Evolutionary conservation across 805 yeast genomes (phyloP).

Genomic region (Wickerhamomyces hampshirensis): DNA sequence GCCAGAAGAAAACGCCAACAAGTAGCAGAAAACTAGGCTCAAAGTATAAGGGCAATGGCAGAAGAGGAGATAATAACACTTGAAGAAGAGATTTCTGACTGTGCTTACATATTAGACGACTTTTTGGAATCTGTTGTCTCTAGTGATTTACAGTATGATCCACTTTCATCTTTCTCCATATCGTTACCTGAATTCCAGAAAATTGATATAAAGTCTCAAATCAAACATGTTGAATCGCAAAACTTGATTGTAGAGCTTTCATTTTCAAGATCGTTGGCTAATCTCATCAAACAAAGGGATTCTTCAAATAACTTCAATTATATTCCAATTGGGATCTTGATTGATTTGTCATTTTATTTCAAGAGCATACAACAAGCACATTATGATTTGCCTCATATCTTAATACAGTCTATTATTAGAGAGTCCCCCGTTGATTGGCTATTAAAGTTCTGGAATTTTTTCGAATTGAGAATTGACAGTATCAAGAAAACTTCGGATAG

Average conservation of each 20-base stretch:
- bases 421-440: slow-evolving; percentile 13
- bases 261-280: slow-evolving; percentile 5
- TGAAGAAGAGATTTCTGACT: slow-evolving; percentile 5
- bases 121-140: neutral
- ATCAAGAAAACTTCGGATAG: slow-evolving; percentile 1
- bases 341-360: slow-evolving; percentile 17
- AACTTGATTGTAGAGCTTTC: slow-evolving; percentile 9
- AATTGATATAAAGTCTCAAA: neutral
- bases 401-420: slow-evolving; percentile 7
- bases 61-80: neutral
- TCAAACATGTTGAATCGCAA: neutral
- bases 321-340: slow-evolving; percentile 11
- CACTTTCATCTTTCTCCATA: neutral
- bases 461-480: slow-evolving; percentile 11
- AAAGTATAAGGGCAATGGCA: too few relatives aligned
- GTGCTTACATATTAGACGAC: slow-evolving; percentile 1
- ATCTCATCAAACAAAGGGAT: slow-evolving; percentile 9
- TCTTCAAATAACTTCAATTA: slow-evolving; percentile 13
- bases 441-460: slow-evolving; percentile 18
- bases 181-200: neutral
- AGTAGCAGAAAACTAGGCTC: slow-evolving; percentile 1
- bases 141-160: neutral
- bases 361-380: slow-evolving; percentile 4
- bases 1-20: neutral
- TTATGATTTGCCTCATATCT: slow-evolving; percentile 12